phyloP scores from a whole-genome alignment of 306 rosid genomes.

The Fagus sylvatica region DNA sequence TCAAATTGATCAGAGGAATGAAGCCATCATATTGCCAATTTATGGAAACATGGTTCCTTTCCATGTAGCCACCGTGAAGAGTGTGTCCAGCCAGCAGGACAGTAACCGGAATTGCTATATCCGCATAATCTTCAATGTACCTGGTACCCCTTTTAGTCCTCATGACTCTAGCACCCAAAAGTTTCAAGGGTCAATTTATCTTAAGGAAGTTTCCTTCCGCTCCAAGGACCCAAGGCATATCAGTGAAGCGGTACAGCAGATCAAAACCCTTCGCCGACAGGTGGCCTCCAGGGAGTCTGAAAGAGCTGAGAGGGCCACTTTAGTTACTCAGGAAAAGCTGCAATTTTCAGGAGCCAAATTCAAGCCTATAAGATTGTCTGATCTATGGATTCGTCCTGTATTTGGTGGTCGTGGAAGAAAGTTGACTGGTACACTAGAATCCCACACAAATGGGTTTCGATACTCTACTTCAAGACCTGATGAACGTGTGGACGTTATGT shows the following conservation, averaged over 20 bases:
- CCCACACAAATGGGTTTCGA: slow-evolving; percentile 88
- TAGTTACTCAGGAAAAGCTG: slow-evolving; percentile 92
- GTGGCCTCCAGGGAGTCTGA: slow-evolving; percentile 93
- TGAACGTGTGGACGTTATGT: slow-evolving; percentile 86
- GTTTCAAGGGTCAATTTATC: slow-evolving; percentile 71
- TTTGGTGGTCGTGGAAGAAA: slow-evolving; percentile 97
- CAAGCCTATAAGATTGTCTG: slow-evolving; percentile 79
- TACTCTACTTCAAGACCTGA: slow-evolving; percentile 82
- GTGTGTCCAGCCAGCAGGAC: slow-evolving; percentile 77
- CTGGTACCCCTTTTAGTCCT: slow-evolving; percentile 88
- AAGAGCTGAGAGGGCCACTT: slow-evolving; percentile 95
- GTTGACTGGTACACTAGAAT: slow-evolving; percentile 85
- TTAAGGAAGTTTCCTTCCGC: slow-evolving; percentile 92
- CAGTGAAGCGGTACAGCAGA: slow-evolving; percentile 80
- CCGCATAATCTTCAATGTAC: slow-evolving; percentile 81
- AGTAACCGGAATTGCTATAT: slow-evolving; percentile 49
- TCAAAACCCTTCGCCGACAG: slow-evolving; percentile 80
- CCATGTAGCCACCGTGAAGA: slow-evolving; percentile 85
- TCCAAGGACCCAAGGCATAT: slow-evolving; percentile 91
- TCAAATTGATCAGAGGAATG: slow-evolving; percentile 87
- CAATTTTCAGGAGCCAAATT: slow-evolving; percentile 85
- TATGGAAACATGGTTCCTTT: slow-evolving; percentile 95
- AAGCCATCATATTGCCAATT: slow-evolving; percentile 82
- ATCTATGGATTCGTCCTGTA: slow-evolving; percentile 91
- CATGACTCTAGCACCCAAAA: slow-evolving; percentile 73